Conservation (phyloP, 2,329 filamentous ascomycete species). For the Huntiella abstrusa region DNA sequence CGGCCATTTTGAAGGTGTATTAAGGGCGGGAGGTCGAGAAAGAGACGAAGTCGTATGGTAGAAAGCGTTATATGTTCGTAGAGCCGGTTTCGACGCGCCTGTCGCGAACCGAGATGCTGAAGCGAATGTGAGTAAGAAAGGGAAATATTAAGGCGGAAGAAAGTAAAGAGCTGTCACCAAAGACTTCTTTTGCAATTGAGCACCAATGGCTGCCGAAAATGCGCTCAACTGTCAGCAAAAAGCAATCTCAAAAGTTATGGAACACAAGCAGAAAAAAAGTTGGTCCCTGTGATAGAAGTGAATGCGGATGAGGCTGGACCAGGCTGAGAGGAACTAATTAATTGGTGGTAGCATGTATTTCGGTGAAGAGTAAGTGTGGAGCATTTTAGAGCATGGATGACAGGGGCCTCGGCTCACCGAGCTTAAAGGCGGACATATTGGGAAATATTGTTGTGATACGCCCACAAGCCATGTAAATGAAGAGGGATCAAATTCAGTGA, state of each 20-base stretch:
- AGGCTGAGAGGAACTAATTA: conserved; percentile 3
- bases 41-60: not conserved
- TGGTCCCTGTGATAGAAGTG: not conserved
- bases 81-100: conserved; percentile 1
- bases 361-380: not conserved
- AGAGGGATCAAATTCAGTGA: too few species aligned
- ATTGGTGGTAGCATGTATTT: not conserved
- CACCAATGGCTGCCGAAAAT: not conserved
- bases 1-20: conserved; percentile 4
- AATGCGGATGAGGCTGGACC: conserved; percentile 3
- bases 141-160: not conserved
- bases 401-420: too few species aligned
- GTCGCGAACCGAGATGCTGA: not conserved
- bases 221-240: not conserved
- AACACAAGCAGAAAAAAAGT: not conserved
- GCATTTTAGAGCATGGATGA: too few species aligned
- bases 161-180: not conserved
- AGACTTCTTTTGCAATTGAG: not conserved
- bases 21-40: not conserved
- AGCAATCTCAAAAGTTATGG: not conserved
- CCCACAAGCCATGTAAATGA: too few species aligned
- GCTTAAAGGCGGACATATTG: too few species aligned
- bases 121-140: not conserved
- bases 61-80: too few species aligned
- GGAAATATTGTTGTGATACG: too few species aligned